Evolutionary conservation across 192 early-diverging fungal species (phyloP).

Genomic region (Linnemannia schmuckeri): DNA sequence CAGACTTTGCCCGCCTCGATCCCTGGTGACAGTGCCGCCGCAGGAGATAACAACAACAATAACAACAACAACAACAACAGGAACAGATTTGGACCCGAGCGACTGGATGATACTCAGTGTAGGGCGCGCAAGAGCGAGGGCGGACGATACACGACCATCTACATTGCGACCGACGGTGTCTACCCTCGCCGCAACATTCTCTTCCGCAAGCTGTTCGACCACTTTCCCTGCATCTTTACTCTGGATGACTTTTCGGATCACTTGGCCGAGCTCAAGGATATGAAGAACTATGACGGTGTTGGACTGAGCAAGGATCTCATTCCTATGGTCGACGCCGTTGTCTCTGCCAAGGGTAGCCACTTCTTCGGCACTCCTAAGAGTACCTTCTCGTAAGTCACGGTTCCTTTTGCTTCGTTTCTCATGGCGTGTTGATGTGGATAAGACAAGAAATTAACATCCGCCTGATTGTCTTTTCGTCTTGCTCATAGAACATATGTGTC

Average conservation of each 20-base stretch:
- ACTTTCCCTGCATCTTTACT: slow-evolving; percentile 68
- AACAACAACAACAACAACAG: background rate
- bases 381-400: slow-evolving; percentile 57
- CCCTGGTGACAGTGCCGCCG: background rate
- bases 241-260: slow-evolving; percentile 62
- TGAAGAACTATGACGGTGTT: slow-evolving; percentile 60
- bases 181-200: slow-evolving; percentile 52
- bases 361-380: slow-evolving; percentile 67
- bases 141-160: slow-evolving; percentile 48
- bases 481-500: slow-evolving; percentile 41
- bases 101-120: slow-evolving; percentile 18
- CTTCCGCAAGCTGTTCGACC: slow-evolving; percentile 57
- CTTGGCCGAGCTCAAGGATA: slow-evolving; percentile 37
- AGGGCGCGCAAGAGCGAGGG: slow-evolving; percentile 12
- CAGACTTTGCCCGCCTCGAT: slow-evolving; percentile 1
- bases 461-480: background rate
- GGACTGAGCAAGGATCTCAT: slow-evolving; percentile 61
- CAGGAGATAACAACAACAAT: background rate
- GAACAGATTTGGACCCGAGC: background rate
- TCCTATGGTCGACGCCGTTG: slow-evolving; percentile 69
- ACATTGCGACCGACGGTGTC: slow-evolving; percentile 56
- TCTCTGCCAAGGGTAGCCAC: slow-evolving; percentile 62
- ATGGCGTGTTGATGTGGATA: background rate
- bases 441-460: too few species aligned
- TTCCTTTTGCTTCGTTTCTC: background rate